Percentiles rank a stretch among this genome's conserved stretches.
phyloP scores from a whole-genome alignment of 129 eudicot genomes.

The Calendula officinalis region DNA sequence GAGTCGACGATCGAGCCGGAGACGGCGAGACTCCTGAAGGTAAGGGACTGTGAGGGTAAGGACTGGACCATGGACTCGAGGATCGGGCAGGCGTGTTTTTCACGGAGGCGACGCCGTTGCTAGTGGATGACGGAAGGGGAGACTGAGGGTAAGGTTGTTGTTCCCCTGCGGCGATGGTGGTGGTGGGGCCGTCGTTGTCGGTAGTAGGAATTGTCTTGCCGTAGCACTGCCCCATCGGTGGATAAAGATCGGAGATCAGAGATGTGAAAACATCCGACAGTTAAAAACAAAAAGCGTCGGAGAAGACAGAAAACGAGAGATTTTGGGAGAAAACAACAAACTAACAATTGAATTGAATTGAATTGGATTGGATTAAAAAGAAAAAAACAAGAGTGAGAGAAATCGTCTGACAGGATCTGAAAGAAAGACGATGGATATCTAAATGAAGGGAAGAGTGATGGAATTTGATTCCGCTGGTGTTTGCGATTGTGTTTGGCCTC shows the following conservation, averaged over 20 bases:
- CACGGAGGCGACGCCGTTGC: slow-evolving; percentile 26
- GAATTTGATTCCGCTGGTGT: slow-evolving; percentile 13
- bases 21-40: slow-evolving; percentile 84
- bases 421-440: not conserved
- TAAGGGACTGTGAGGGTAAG: slow-evolving; percentile 65
- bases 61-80: slow-evolving; percentile 78
- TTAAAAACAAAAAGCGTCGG: slow-evolving; percentile 4
- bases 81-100: slow-evolving; percentile 77
- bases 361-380: not conserved
- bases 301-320: slow-evolving; percentile 24
- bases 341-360: not conserved
- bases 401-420: slow-evolving; percentile 39
- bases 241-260: not conserved
- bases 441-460: slow-evolving; percentile 4
- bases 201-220: slow-evolving; percentile 77
- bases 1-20: slow-evolving; percentile 85
- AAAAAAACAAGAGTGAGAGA: slow-evolving; percentile 16
- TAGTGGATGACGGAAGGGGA: slow-evolving; percentile 32
- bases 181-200: slow-evolving; percentile 42
- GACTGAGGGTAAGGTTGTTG: slow-evolving; percentile 30
- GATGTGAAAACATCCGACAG: slow-evolving; percentile 27
- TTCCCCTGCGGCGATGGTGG: slow-evolving; percentile 40
- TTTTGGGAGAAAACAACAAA: slow-evolving; percentile 3
- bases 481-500: not conserved
- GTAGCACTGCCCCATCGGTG: slow-evolving; percentile 88